Conservation (phyloP, 2,329 filamentous ascomycete genomes). For the Biscogniauxia sp. region DNA sequence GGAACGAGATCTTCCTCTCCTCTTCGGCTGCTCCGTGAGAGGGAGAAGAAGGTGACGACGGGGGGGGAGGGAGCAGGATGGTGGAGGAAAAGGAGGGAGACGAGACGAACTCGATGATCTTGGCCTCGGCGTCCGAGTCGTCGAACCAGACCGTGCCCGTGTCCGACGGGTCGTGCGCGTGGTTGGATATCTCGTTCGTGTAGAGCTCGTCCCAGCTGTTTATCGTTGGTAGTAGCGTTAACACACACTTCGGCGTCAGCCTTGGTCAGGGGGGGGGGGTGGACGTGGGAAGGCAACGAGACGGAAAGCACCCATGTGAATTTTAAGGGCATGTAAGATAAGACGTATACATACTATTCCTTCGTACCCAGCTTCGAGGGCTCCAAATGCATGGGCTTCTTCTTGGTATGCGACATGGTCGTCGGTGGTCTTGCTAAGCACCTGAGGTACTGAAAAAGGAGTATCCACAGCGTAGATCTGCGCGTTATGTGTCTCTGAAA, state of each 20-base stretch:
- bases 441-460: background rate
- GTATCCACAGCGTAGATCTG: too few relatives aligned
- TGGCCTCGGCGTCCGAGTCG: constrained; percentile 81
- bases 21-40: constrained; percentile 6
- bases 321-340: constrained; percentile 1
- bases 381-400: constrained; percentile 63
- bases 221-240: background rate
- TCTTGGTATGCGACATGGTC: background rate
- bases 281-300: too few relatives aligned
- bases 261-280: too few relatives aligned
- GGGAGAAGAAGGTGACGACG: background rate
- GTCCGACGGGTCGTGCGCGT: constrained; percentile 69
- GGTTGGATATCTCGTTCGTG: constrained; percentile 67
- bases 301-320: too few relatives aligned
- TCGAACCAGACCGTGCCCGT: constrained; percentile 95
- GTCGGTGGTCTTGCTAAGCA: background rate
- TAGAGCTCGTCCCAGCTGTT: constrained; percentile 75
- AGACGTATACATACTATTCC: constrained; percentile 71
- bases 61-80: background rate
- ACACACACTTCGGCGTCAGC: background rate
- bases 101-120: constrained; percentile 69
- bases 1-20: constrained; percentile 50
- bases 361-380: constrained; percentile 83
- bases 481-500: too few relatives aligned
- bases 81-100: constrained; percentile 20